Conservation (phyloP, 331 rosid species). For the Cucumis variabilis region DNA sequence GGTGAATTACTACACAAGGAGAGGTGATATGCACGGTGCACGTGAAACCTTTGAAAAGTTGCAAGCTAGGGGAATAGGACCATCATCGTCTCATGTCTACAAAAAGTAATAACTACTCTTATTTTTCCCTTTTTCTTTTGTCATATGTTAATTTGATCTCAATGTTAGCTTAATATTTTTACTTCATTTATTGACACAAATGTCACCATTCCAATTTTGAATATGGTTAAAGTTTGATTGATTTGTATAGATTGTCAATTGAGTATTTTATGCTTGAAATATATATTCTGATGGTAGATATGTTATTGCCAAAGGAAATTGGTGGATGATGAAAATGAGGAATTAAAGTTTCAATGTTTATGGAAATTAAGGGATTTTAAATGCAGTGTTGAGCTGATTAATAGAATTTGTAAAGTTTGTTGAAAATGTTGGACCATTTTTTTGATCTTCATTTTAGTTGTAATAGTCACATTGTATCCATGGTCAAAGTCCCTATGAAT, state of each 20-base stretch:
- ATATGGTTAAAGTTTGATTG: neutral
- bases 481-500: too few relatives aligned
- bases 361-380: too few relatives aligned
- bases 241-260: neutral
- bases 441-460: too few relatives aligned
- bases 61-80: conserved; percentile 97
- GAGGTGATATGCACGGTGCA: conserved; percentile 96
- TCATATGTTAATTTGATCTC: conserved; percentile 14
- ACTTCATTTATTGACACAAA: neutral
- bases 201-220: neutral
- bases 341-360: too few relatives aligned
- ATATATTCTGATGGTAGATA: neutral
- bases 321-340: too few relatives aligned
- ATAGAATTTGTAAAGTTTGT: too few relatives aligned
- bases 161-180: neutral
- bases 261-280: neutral
- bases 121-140: neutral
- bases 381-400: too few relatives aligned
- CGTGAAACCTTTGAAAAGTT: conserved; percentile 93
- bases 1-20: conserved; percentile 90
- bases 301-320: conserved; percentile 5
- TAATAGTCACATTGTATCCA: too few relatives aligned
- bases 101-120: too few relatives aligned
- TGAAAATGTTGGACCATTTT: too few relatives aligned
- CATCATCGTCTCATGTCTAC: conserved; percentile 89